Evolutionary conservation across 2,329 filamentous ascomycete species (phyloP), one percentile per base, ranked within the genome.

Genomic region (Polytolypa hystricis): DNA sequence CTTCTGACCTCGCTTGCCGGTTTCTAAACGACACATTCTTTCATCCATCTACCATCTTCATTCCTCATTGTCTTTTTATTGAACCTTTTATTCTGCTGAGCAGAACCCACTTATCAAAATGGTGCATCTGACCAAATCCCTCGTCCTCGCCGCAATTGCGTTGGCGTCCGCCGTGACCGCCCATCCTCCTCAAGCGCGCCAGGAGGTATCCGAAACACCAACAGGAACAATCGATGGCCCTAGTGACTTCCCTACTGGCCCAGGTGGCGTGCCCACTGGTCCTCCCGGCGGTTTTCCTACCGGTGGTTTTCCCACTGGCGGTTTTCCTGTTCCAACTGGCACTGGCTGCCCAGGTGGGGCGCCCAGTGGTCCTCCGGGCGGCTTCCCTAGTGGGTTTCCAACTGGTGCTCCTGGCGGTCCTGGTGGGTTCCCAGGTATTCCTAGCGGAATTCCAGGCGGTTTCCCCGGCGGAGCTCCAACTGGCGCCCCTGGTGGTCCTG

Each of bases 81-180:
- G n/a, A n/a, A n/a, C n/a, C n/a, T n/a, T n/a, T n/a, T n/a, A n/a
- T n/a, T n/a, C n/a, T n/a, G n/a, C n/a, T n/a, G n/a, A n/a, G n/a
- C 23, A 5, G 23, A 10, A 17, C 29, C 8, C 29, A 5, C 10
- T 18, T n/a, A 12, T 26, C 26, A 37, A 10, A 37, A 37, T 37
- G 35, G 35, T 37, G 3, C 19, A 31, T 16, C 18, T 37, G 21
- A 14, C 9, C 17, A 23, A 20, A 23, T 16, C 17, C 3, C 11
- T 32, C 10, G 27, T 17, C 7, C 15, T 31, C 7, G 29, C 29
- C n/a, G 27, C 14, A n/a, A 20, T 18, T n/a, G 9, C 31, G 4
- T 31, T 19, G 15, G 35, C 27, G 17, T 20, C 35, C 18, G 20
- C 11, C 11, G 26, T 21, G 12, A 8, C 31, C 14, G 26, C 35